These are phyloP conservation scores for Penicillium sclerotiorum DNA, from an alignment of 2,329 filamentous ascomycete genomes.

Conservation along the genomic window DNA sequence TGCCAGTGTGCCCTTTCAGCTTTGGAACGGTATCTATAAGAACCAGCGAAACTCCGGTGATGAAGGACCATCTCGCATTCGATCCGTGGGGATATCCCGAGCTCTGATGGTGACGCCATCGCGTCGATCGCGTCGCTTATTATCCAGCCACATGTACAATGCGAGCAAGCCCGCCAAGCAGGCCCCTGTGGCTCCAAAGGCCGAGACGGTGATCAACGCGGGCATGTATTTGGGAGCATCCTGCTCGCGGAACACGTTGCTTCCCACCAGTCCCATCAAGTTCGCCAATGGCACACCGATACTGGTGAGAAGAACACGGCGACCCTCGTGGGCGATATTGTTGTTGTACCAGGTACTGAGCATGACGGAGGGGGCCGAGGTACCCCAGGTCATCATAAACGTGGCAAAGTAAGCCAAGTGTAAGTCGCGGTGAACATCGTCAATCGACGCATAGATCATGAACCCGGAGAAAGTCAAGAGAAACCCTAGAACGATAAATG, in stretches of 20 bases:
- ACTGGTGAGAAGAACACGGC: slow-evolving; percentile 69
- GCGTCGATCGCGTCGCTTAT: slow-evolving; percentile 59
- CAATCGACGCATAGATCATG: slow-evolving; percentile 74
- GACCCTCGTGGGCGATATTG: slow-evolving; percentile 76
- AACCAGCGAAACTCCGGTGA: slow-evolving; percentile 63
- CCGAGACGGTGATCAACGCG: slow-evolving; percentile 61
- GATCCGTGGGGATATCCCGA: slow-evolving; percentile 59
- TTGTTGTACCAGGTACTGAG: slow-evolving; percentile 75
- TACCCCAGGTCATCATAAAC: slow-evolving; percentile 85
- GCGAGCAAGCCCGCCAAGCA: slow-evolving; percentile 60
- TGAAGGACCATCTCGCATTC: slow-evolving; percentile 58
- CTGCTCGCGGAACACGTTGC: slow-evolving; percentile 67
- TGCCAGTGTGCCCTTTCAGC: too few relatives aligned
- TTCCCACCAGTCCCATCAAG: slow-evolving; percentile 71
- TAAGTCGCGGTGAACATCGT: slow-evolving; percentile 62
- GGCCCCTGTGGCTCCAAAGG: slow-evolving; percentile 59
- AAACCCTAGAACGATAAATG: slow-evolving; percentile 75
- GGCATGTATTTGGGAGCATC: slow-evolving; percentile 69
- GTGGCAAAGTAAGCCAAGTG: slow-evolving; percentile 72
- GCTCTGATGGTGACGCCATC: slow-evolving; percentile 61
- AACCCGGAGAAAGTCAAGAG: slow-evolving; percentile 75
- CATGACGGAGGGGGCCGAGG: slow-evolving; percentile 72
- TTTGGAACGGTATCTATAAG: slow-evolving; percentile 27
- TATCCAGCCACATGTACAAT: slow-evolving; percentile 66
- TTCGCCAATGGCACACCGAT: slow-evolving; percentile 76